Evolutionary conservation across 805 yeast genomes (phyloP).

Genomic region (Candida pini): DNA sequence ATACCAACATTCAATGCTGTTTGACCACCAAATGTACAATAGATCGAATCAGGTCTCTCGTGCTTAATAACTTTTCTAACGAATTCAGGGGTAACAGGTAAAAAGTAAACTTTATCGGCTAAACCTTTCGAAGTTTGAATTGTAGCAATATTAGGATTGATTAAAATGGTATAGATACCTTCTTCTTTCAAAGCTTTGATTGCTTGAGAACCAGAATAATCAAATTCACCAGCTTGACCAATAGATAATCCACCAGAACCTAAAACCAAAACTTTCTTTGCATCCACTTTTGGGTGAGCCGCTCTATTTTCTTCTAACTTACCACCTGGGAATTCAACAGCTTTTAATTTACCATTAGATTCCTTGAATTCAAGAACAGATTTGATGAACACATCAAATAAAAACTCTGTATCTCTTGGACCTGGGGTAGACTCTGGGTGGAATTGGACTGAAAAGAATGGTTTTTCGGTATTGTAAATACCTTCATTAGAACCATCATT

Average conservation of each 20-base stretch:
- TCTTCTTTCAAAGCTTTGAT: slow-evolving; percentile 97
- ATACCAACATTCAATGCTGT: slow-evolving; percentile 97
- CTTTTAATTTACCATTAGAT: slow-evolving; percentile 52
- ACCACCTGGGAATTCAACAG: slow-evolving; percentile 92
- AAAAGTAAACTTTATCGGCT: slow-evolving; percentile 95
- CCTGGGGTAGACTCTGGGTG: slow-evolving; percentile 99
- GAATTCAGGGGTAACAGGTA: slow-evolving; percentile 96
- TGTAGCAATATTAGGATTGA: slow-evolving; percentile 97
- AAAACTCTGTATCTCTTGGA: slow-evolving; percentile 97
- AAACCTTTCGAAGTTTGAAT: slow-evolving; percentile 97
- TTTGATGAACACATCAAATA: slow-evolving; percentile 88
- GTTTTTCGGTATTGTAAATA: slow-evolving; percentile 82
- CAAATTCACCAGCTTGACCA: slow-evolving; percentile 99
- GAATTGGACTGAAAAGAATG: slow-evolving; percentile 96
- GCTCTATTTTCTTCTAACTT: slow-evolving; percentile 63
- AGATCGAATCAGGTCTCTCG: slow-evolving; percentile 96
- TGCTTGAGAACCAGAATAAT: slow-evolving; percentile 98
- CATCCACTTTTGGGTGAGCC: slow-evolving; percentile 72
- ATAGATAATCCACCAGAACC: slow-evolving; percentile 98
- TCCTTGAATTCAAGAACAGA: slow-evolving; percentile 64
- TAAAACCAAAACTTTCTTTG: slow-evolving; percentile 85
- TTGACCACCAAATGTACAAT: slow-evolving; percentile 98
- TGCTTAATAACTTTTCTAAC: slow-evolving; percentile 91
- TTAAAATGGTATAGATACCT: slow-evolving; percentile 91
- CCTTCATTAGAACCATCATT: slow-evolving; percentile 99